phyloP scores from a whole-genome alignment of 2,329 filamentous ascomycete species.

The Lasiodiplodia gonubiensis region DNA sequence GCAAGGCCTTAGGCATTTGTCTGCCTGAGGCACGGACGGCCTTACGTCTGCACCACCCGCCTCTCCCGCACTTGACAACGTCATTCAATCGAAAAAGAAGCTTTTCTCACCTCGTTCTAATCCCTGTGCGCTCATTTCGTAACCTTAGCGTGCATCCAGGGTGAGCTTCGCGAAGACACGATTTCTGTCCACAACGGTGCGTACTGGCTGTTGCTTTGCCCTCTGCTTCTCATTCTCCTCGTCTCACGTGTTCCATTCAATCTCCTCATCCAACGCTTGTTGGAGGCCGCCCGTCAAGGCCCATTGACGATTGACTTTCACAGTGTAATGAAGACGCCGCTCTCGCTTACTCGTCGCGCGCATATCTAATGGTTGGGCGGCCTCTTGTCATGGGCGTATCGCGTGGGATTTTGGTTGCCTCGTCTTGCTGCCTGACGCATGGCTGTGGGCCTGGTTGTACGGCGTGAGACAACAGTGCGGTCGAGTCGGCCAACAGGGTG shows the following conservation, averaged over 20 bases:
- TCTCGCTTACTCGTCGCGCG: constrained; percentile 18
- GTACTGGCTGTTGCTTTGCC: background rate
- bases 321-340: background rate
- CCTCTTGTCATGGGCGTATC: constrained; percentile 1
- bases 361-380: constrained; percentile 10
- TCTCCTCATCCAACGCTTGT: background rate
- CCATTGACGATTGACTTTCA: background rate
- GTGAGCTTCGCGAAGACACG: background rate
- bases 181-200: background rate
- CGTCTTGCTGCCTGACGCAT: constrained; percentile 11
- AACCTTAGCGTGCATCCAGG: background rate
- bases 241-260: background rate
- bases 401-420: constrained; percentile 13
- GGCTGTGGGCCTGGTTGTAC: background rate
- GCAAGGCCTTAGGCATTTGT: background rate
- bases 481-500: background rate
- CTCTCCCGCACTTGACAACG: background rate
- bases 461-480: background rate
- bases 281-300: constrained; percentile 19
- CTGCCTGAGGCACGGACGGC: background rate
- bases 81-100: background rate
- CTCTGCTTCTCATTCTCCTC: background rate
- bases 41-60: background rate
- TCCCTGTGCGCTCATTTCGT: background rate
- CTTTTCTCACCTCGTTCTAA: background rate